Conservation (phyloP, 2,329 filamentous ascomycete species). For the Fusarium udum region DNA sequence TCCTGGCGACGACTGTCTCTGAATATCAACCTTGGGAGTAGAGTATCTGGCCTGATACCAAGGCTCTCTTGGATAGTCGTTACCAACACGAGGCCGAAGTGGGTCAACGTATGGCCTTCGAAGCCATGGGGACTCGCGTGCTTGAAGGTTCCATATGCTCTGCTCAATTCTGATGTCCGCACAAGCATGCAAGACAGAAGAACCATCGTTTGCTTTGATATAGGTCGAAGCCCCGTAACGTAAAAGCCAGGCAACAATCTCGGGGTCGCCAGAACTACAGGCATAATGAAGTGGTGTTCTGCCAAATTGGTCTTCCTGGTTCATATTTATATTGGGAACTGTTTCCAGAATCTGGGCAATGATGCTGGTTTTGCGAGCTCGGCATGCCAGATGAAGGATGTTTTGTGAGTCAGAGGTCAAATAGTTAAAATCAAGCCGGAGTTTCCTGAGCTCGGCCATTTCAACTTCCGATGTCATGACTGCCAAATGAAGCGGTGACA, state of each 20-base stretch:
- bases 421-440: constrained; percentile 3
- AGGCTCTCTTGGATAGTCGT: too few species aligned
- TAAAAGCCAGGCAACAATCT: constrained; percentile 27
- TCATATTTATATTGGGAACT: background rate
- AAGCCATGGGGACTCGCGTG: background rate
- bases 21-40: background rate
- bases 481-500: constrained; percentile 30
- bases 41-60: background rate
- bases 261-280: constrained; percentile 29
- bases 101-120: background rate
- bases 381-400: constrained; percentile 32
- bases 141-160: constrained; percentile 12
- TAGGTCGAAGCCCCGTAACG: constrained; percentile 7
- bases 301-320: constrained; percentile 22
- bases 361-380: constrained; percentile 21
- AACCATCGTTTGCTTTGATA: background rate
- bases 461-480: constrained; percentile 17
- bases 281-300: constrained; percentile 37
- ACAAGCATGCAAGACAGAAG: constrained; percentile 32
- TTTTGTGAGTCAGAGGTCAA: constrained; percentile 29
- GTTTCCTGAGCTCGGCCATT: constrained; percentile 2
- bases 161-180: constrained; percentile 17
- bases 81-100: background rate
- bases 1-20: background rate
- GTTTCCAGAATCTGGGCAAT: constrained; percentile 14